These are phyloP conservation scores for Rhododendron williamsianum DNA, from an alignment of 148 eudicot species.

Conservation along the genomic window DNA sequence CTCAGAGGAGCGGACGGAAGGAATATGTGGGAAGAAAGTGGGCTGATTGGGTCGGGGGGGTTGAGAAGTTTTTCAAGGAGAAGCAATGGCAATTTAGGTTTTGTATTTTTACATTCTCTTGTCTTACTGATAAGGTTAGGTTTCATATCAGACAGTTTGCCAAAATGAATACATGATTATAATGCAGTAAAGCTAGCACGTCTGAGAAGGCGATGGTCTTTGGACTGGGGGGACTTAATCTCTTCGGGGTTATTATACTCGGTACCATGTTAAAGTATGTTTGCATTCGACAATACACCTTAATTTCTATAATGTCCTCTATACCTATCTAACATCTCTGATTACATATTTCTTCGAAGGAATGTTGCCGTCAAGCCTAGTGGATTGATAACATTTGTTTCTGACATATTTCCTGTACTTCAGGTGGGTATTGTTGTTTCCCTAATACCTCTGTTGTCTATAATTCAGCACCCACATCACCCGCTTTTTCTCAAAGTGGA, in stretches of 20 bases:
- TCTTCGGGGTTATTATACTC: slow-evolving; percentile 82
- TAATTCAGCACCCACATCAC: not conserved
- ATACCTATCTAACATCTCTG: slow-evolving; percentile 19
- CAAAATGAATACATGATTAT: slow-evolving; percentile 10
- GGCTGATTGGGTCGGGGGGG: slow-evolving; percentile 67
- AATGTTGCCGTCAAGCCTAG: slow-evolving; percentile 46
- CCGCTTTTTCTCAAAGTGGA: not conserved
- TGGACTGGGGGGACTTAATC: slow-evolving; percentile 87
- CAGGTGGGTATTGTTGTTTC: slow-evolving; percentile 51
- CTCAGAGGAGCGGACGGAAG: slow-evolving; percentile 56
- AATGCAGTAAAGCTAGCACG: slow-evolving; percentile 67
- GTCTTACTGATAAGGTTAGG: not conserved
- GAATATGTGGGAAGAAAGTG: slow-evolving; percentile 72
- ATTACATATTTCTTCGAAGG: slow-evolving; percentile 37
- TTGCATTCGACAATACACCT: slow-evolving; percentile 12
- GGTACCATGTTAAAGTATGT: slow-evolving; percentile 76
- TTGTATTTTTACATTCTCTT: not conserved
- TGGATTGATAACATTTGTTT: slow-evolving; percentile 73
- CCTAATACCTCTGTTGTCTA: not conserved
- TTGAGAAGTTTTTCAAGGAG: slow-evolving; percentile 64
- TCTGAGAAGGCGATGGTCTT: slow-evolving; percentile 84
- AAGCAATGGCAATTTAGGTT: slow-evolving; percentile 86
- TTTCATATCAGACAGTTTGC: not conserved
- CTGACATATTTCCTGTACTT: slow-evolving; percentile 72
- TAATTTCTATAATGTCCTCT: not conserved